phyloP scores from a whole-genome alignment of 805 yeast species.

The Yarrowia alimentaria region DNA sequence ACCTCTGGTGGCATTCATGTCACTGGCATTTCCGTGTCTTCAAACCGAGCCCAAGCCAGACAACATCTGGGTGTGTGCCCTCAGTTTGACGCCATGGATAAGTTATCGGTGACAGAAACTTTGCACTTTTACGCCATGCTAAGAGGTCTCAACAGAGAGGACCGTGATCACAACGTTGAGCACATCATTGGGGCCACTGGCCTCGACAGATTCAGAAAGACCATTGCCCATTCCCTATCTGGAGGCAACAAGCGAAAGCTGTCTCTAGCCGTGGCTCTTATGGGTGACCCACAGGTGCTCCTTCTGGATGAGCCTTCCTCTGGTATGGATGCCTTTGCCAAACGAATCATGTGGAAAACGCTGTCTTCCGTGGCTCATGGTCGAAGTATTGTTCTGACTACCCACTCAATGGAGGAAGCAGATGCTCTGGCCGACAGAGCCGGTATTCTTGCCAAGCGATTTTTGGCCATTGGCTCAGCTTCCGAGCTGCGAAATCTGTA shows the following conservation, averaged over 20 bases:
- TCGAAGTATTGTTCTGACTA: slow-evolving; percentile 40
- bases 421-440: slow-evolving; percentile 42
- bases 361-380: slow-evolving; percentile 38
- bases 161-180: slow-evolving; percentile 36
- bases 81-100: slow-evolving; percentile 43
- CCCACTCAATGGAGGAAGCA: slow-evolving; percentile 44
- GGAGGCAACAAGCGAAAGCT: slow-evolving; percentile 43
- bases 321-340: slow-evolving; percentile 44
- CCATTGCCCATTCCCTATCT: slow-evolving; percentile 39
- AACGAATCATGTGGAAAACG: slow-evolving; percentile 43
- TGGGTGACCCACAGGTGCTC: slow-evolving; percentile 42
- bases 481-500: slow-evolving; percentile 35
- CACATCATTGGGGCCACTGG: slow-evolving; percentile 40
- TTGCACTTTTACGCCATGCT: slow-evolving; percentile 39
- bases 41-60: slow-evolving; percentile 38
- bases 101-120: slow-evolving; percentile 39
- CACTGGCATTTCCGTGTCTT: slow-evolving; percentile 35
- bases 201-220: slow-evolving; percentile 36
- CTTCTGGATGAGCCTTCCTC: slow-evolving; percentile 43
- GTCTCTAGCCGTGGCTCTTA: slow-evolving; percentile 41
- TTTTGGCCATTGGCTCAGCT: slow-evolving; percentile 40
- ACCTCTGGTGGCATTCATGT: slow-evolving; percentile 38
- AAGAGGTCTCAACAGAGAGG: slow-evolving; percentile 35
- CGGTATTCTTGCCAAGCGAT: slow-evolving; percentile 38
- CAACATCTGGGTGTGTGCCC: slow-evolving; percentile 42